Evolutionary conservation across 2,329 filamentous ascomycete genomes (phyloP), one percentile per base, ranked within the genome.

Genomic region (Hymenoscyphus scutula): DNA sequence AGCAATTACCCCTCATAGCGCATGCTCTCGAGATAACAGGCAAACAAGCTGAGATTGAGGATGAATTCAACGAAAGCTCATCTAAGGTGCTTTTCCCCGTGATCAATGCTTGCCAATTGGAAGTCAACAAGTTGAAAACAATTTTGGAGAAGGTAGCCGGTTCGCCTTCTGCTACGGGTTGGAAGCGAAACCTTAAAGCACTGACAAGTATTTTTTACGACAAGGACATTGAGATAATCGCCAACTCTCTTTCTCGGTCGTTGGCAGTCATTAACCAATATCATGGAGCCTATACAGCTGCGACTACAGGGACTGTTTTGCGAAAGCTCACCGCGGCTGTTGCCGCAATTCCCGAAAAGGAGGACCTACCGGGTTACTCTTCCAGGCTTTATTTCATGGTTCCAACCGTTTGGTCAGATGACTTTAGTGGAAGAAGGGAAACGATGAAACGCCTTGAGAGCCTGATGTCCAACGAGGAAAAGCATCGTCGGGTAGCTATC

Each of bases 401-500:
- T 37, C 55, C 55, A 34, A 37, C n/a, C 2, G 10, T 38, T 38
- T 56, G 13, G n/a, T 37, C 55, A 2, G 32, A 56, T 56, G 32
- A 34, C 10, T 56, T 56, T 38, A 56, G 17, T 3, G 55, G 55
- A n/a, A 56, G 55, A n/a, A 23, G n/a, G 25, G 55, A 56, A 13
- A 56, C 55, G 15, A 56, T 56, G 55, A 15, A 30, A 17, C 55
- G 32, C n/a, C 55, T 37, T 13, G 29, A 38, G 32, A 10, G 23
- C 15, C 29, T 56, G n/a, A 38, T 56, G 55, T 56, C 55, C 3
- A n/a, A 38, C 41, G 54, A 41, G 30, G 27, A 25, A 17, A 56
- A 37, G n/a, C 57, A 54, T 19, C 58, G 56, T 56, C 41, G 55
- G 38, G 48, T 37, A 30, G 58, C 48, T 29, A n/a, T 63, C 32